Conservation (phyloP, 129 eudicot species). For the Calendula officinalis region DNA sequence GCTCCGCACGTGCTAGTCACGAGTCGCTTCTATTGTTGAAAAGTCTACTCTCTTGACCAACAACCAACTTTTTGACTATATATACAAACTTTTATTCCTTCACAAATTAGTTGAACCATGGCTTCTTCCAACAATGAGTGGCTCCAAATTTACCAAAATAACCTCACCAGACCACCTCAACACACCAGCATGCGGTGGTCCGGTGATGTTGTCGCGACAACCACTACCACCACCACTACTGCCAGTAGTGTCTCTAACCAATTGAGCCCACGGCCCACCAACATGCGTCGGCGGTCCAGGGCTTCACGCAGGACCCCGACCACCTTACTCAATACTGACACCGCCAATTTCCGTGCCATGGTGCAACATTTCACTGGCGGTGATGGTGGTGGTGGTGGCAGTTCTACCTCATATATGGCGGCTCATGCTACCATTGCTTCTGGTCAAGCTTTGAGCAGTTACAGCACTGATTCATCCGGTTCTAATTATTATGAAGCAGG, state of each 20-base stretch:
- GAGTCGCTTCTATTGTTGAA: conserved; percentile 14
- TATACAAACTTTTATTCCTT: conserved; percentile 21
- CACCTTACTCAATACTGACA: conserved; percentile 75
- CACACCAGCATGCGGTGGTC: not conserved
- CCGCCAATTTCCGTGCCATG: conserved; percentile 90
- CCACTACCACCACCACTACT: conserved; percentile 17
- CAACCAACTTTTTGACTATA: conserved; percentile 30
- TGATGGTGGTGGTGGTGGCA: conserved; percentile 5
- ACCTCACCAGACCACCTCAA: conserved; percentile 23
- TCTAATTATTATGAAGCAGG: conserved; percentile 34
- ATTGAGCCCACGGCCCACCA: conserved; percentile 45
- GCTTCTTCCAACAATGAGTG: conserved; percentile 37
- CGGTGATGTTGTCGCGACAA: conserved; percentile 17
- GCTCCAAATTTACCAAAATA: conserved; percentile 35
- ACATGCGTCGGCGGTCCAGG: conserved; percentile 47
- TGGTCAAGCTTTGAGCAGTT: conserved; percentile 7
- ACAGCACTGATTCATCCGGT: conserved; percentile 18
- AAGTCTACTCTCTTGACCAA: conserved; percentile 28
- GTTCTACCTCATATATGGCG: too few species aligned
- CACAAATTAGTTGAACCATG: conserved; percentile 29
- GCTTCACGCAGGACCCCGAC: conserved; percentile 73
- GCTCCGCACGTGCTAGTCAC: conserved; percentile 35
- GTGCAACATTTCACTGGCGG: conserved; percentile 84
- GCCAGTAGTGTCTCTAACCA: conserved; percentile 19
- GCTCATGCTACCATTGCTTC: conserved; percentile 1